Evolutionary conservation across 2,329 filamentous ascomycete genomes (phyloP), one percentile per base, ranked within the genome.

Genomic region (Cordyceps tenuipes): DNA sequence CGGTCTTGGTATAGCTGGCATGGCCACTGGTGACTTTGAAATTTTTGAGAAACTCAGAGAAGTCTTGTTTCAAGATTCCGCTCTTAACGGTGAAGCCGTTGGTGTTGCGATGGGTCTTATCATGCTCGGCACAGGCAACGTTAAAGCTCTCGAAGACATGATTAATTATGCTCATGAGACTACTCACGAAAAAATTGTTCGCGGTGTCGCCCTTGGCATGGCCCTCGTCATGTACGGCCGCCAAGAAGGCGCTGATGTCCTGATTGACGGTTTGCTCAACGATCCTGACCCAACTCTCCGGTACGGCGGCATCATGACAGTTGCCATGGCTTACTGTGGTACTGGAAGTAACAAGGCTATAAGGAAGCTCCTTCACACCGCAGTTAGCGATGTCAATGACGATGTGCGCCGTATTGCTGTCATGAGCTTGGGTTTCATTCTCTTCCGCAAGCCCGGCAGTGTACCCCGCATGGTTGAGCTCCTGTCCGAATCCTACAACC

Each of bases 381-480:
- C 94, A 60, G 95, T 99, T 64, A 97, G 92, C 72, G 94, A 99
- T 76, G 94, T 97, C 64, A 97, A 92, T 69, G 94, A 99, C 68
- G 94, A 99, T 72, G 94, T 99, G 41, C 90, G 94, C 66, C 86
- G 94, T 68, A 91, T 96, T 63, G 94, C 94, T 13, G 94, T 99
- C 64, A 95, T 99, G 89, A 95, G 91, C 75, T 82, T 99, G 71
- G 94, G 94, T 47, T 99, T 99, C 76, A 97, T 99, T 65, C 84
- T 99, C 31, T 99, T 99, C 88, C 85, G 94, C 64, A 99, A 97
- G 80, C 91, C 95, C 50, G 90, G 91, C 68, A 96, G 91, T 68
- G 94, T 99, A 17, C 95, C 95, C 57, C 90, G 95, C 64, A 99
- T 99, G 92, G 94, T 99, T 46, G 95, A 99, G 77, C 85, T 99